Conservation (phyloP, 768 basidiomycete genomes). For the Termitomyces eurrhizus region DNA sequence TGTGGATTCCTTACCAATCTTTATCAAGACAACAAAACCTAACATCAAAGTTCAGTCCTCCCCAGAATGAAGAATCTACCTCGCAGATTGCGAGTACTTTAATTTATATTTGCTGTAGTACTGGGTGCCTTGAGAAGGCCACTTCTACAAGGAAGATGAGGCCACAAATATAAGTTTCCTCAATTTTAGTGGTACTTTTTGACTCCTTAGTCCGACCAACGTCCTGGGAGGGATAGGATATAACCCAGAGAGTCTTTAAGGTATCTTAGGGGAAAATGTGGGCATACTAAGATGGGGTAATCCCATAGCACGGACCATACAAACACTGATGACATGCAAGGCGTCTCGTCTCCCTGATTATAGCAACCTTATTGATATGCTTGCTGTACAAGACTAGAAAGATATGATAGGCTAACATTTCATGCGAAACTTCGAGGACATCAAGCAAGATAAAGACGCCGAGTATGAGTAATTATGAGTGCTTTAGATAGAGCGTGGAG, state of each 20-base stretch:
- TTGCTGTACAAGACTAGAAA: background rate
- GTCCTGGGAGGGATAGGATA: background rate
- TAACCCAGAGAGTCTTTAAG: background rate
- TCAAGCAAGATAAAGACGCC: background rate
- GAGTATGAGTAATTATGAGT: background rate
- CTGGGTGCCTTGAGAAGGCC: background rate
- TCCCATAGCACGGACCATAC: background rate
- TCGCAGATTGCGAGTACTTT: background rate
- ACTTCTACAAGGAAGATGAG: background rate
- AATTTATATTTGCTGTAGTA: background rate
- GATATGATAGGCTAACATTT: background rate
- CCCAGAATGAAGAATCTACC: background rate
- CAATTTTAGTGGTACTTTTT: background rate
- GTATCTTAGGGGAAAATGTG: background rate
- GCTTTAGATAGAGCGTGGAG: background rate
- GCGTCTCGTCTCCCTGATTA: background rate
- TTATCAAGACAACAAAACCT: background rate
- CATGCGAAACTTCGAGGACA: background rate
- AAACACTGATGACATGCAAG: background rate
- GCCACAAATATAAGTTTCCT: background rate
- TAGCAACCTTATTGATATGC: background rate
- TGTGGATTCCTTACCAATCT: background rate
- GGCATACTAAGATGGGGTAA: background rate
- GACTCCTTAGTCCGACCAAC: background rate
- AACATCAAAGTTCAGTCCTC: background rate